Base-by-base conservation (phyloP, 208 protist species). In the Wallacemonas sp. region DNA sequence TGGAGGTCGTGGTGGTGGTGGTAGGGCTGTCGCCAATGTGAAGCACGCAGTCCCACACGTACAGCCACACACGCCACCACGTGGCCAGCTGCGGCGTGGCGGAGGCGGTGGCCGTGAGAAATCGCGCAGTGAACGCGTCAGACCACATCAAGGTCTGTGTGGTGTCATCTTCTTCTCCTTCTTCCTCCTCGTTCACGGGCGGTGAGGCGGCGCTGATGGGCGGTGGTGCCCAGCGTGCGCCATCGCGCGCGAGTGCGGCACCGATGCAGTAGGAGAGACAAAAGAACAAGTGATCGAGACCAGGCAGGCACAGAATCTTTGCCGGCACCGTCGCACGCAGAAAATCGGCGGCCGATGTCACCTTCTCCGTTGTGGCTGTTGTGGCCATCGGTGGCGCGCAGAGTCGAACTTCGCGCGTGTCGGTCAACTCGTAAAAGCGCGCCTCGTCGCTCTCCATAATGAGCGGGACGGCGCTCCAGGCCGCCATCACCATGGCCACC, bases 21-120 rank as follows among this genome's bases (percentile, higher is more conserved):
- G n/a, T 14, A 7, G 39, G 62, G n/a, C n/a, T n/a, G 36, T 41
- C 36, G 10, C 0, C 36, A 41, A 74, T 54, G 14, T 14, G 3
- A 22, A 93, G 57, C 38, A 91, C 87, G 63, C 79, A 89, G 32
- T 84, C 77, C 66, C 84, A 78, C 63, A 93, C 31, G 64, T 93
- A 91, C 42, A 78, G 52, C 77, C 83, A 86, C 32, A 93, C 59
- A 16, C 82, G 75, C 45, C 76, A 72, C 29, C 72, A 57, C 1
- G 36, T 8, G 1, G 72, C 68, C 20, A 92, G n/a, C n/a, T n/a
- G n/a, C n/a, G n/a, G n/a, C n/a, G n/a, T 67, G 11, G 49, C 49
- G 36, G 36, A 69, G 50, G 42, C 29, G 67, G 68, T 61, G 50
- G 76, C 10, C 41, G 45, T 28, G 49, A 41, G 23, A 76, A 72